These are phyloP conservation scores for Dorcoceras hygrometricum DNA, from an alignment of 257 asterid genomes.

Conservation along the genomic window DNA sequence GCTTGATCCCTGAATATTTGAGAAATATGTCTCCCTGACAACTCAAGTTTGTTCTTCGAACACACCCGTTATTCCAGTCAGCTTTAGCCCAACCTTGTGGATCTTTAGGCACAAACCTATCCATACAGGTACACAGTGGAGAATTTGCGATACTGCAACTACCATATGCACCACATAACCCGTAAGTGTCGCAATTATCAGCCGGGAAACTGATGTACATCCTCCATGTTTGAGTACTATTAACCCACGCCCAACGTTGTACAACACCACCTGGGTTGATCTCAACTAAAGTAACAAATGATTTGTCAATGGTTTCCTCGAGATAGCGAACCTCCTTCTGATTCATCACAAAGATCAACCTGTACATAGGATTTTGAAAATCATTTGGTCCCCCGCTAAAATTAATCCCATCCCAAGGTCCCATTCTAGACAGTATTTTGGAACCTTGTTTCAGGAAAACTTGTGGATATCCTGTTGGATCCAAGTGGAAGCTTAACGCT, in stretches of 20 bases:
- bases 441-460: constrained; percentile 7
- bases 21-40: constrained; percentile 29
- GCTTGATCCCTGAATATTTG: constrained; percentile 24
- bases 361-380: constrained; percentile 14
- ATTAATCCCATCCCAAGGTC: constrained; percentile 41
- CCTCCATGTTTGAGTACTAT: constrained; percentile 29
- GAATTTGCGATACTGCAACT: constrained; percentile 23
- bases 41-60: constrained; percentile 24
- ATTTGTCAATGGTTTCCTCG: constrained; percentile 8
- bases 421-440: constrained; percentile 23
- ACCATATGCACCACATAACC: constrained; percentile 30
- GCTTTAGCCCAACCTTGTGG: constrained; percentile 23
- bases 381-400: constrained; percentile 33
- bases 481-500: constrained; percentile 20
- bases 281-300: constrained; percentile 24
- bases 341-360: constrained; percentile 20
- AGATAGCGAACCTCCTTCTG: constrained; percentile 24
- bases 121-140: constrained; percentile 28
- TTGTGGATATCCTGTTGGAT: constrained; percentile 41
- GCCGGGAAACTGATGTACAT: constrained; percentile 23
- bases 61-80: constrained; percentile 35
- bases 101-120: constrained; percentile 28
- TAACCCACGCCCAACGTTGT: constrained; percentile 29
- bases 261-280: constrained; percentile 28
- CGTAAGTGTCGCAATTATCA: constrained; percentile 33